phyloP scores from a whole-genome alignment of 2,329 filamentous ascomycete genomes.

The Aspergillus terreus region DNA sequence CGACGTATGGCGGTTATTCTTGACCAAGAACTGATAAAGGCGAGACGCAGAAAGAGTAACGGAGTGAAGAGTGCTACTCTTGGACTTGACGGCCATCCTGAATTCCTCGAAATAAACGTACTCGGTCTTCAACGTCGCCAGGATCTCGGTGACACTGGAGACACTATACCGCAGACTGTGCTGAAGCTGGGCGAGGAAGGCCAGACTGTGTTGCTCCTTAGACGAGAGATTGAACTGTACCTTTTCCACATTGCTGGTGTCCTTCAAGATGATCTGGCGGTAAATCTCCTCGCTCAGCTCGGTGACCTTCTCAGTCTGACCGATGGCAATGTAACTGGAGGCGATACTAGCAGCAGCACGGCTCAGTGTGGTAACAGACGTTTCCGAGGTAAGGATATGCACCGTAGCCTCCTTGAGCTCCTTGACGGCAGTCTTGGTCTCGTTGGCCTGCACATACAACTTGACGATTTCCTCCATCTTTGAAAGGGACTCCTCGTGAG shows the following conservation, averaged over 20 bases:
- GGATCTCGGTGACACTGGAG: slow-evolving; percentile 39
- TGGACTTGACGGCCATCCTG: slow-evolving; percentile 33
- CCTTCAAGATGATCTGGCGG: slow-evolving; percentile 38
- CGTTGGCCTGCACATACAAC: slow-evolving; percentile 32
- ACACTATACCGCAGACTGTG: slow-evolving; percentile 31
- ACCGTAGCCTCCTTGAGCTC: slow-evolving; percentile 33
- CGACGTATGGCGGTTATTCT: slow-evolving; percentile 18
- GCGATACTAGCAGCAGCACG: slow-evolving; percentile 37
- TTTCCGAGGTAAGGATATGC: slow-evolving; percentile 33
- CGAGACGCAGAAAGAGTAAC: slow-evolving; percentile 33
- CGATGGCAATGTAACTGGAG: slow-evolving; percentile 31
- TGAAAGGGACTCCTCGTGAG: slow-evolving; percentile 37
- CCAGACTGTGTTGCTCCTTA: slow-evolving; percentile 28
- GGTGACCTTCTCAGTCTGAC: slow-evolving; percentile 29
- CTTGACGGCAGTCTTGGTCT: slow-evolving; percentile 26
- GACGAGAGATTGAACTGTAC: slow-evolving; percentile 34
- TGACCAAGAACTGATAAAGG: slow-evolving; percentile 29
- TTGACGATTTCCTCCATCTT: slow-evolving; percentile 35
- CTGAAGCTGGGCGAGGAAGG: slow-evolving; percentile 48
- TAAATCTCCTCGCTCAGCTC: slow-evolving; percentile 38
- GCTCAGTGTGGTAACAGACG: slow-evolving; percentile 25
- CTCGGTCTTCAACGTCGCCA: slow-evolving; percentile 43
- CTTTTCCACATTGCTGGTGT: slow-evolving; percentile 33
- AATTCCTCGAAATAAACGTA: slow-evolving; percentile 40
- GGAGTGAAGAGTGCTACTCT: slow-evolving; percentile 35